These are phyloP conservation scores for Tubosaeta sp. DNA, from an alignment of 768 basidiomycete genomes.

Conservation along the genomic window DNA sequence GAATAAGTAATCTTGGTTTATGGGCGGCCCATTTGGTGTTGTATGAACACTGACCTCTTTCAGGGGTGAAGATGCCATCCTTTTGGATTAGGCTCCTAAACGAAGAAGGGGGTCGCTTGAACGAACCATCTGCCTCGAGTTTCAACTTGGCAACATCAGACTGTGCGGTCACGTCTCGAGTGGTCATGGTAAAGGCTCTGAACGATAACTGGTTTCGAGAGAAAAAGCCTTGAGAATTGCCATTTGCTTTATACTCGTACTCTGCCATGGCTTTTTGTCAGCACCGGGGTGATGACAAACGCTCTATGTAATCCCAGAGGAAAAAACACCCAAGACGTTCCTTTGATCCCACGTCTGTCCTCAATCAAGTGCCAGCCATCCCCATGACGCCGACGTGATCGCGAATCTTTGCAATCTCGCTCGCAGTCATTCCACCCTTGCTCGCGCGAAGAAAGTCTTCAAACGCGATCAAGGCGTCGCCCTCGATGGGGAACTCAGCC, in stretches of 20 bases:
- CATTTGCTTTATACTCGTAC: neutral
- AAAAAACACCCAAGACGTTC: neutral
- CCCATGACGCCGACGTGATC: slow-evolving; percentile 84
- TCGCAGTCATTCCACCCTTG: slow-evolving; percentile 75
- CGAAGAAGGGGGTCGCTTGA: slow-evolving; percentile 48
- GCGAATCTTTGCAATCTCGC: slow-evolving; percentile 88
- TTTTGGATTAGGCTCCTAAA: slow-evolving; percentile 57
- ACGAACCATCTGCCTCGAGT: slow-evolving; percentile 58
- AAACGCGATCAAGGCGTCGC: slow-evolving; percentile 70
- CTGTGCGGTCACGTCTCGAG: slow-evolving; percentile 33
- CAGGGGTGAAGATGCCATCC: slow-evolving; percentile 66
- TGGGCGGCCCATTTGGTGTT: neutral
- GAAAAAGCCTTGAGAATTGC: too few relatives aligned
- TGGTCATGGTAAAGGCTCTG: slow-evolving; percentile 4
- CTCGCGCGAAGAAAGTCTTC: slow-evolving; percentile 83
- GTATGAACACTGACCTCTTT: slow-evolving; percentile 51
- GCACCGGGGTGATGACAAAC: neutral
- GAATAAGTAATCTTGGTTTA: neutral
- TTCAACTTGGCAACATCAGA: slow-evolving; percentile 55
- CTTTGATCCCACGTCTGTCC: neutral
- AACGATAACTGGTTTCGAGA: too few relatives aligned
- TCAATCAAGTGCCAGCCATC: slow-evolving; percentile 67
- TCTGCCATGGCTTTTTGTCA: slow-evolving; percentile 1
- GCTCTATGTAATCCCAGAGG: slow-evolving; percentile 6
- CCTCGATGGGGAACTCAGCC: slow-evolving; percentile 55